Evolutionary conservation across 352 stramenopile species (phyloP), one percentile per base, ranked within the genome.

Genomic region (Phytophthora macrochlamydospora): DNA sequence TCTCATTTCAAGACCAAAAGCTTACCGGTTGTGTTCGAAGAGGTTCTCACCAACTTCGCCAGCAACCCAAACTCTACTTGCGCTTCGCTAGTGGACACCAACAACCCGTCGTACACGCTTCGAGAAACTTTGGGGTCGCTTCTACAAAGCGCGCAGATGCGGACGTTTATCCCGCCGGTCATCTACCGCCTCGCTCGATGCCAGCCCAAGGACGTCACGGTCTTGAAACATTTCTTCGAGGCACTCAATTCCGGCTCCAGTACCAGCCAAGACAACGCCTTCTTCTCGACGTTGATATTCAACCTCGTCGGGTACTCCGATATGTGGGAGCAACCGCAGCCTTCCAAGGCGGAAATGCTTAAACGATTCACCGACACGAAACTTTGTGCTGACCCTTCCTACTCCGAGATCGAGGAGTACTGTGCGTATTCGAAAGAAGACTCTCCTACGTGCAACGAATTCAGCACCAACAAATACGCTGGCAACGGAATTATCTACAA

Each of bases 401-500:
- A 64, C 14, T 35, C 12, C 12, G 33, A 43, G 3, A 59, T 75
- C 9, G 53, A 62, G n/a, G 60, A 62, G 9, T 89, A 85, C 64
- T 89, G 79, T 38, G 64, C 67, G 29, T 83, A 78, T 53, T 65
- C 66, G 12, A 74, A 79, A 53, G 68, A 80, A 2, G 46, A 63
- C 1, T 76, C 67, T 38, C 7, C 55, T 7, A 45, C 62, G 8
- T 83, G 73, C 45, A 28, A 57, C 18, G 28, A 51, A 4, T 32
- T 55, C 24, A 33, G 40, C 9, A 32, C 52, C 8, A 49, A 8
- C 3, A 42, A 58, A 14, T 74, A 71, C 56, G 30, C 33, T 0
- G 48, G 40, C 1, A 40, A 5, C 5, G 37, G 59, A 0, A 60
- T 84, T 44, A 29, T 63, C 13, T 84, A 84, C 58, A 55, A 67